Base-by-base conservation (phyloP, 2,329 filamentous ascomycete genomes). In the Penicillium sp. region DNA sequence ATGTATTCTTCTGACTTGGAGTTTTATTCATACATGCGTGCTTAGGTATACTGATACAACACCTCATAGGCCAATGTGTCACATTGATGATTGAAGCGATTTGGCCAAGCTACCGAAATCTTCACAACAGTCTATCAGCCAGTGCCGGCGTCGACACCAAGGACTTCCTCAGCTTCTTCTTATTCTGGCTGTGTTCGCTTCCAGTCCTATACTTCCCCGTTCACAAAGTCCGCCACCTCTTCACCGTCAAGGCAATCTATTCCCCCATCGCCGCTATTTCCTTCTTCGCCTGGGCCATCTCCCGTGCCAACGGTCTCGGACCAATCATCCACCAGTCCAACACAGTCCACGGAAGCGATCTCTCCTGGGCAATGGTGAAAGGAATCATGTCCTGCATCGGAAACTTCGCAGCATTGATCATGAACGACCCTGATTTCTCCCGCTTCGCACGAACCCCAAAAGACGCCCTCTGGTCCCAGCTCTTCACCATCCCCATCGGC, bases 131-230 rank as follows among this genome's bases (percentile, higher is more conserved):
- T 7, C 88, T 93, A 50, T 72, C 81, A 1, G 65, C 65, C 1
- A 74, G 72, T 46, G 85, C 85, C 0, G 88, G 87, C 3, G 90
- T 89, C 1, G 83, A 78, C 16, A 95, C 88, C 0, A 80, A 83
- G 34, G 81, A 86, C 57, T 95, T 88, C 61, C 79, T 84, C 37
- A 88, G 86, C 11, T 95, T 95, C 73, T 86, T 95, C 74, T 74
- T 95, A 49, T 95, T 95, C 70, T 95, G 89, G 88, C 66, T 89
- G 2, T 75, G 79, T 55, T 91, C 87, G 1, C 76, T 95, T 1
- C 89, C 90, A 0, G 89, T 89, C 16, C 85, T 95, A 53, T 95
- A 87, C 84, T 91, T 93, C 59, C 89, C 89, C 0, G 89, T 95
- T 1, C 88, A 95, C 70, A 82, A 92, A 72, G 84, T 95, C 62